Conservation (phyloP, 2,329 filamentous ascomycete species). For the Scedosporium aurantiacum region DNA sequence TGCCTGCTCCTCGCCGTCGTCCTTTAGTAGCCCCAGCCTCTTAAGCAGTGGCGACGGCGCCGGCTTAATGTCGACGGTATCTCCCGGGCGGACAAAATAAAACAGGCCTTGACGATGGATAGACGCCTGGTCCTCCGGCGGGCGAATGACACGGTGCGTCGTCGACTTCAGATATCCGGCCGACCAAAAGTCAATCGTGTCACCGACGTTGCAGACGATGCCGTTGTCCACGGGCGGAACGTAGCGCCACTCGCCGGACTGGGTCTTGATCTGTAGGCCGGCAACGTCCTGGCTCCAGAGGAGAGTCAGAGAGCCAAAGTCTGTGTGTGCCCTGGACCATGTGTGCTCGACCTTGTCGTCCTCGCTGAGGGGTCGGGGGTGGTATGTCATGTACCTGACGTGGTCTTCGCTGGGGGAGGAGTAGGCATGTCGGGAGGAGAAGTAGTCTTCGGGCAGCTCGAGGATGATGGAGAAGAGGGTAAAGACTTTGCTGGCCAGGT, state of each 20-base stretch:
- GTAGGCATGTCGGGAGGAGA: constrained; percentile 40
- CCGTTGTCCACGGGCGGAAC: constrained; percentile 30
- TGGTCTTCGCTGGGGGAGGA: constrained; percentile 40
- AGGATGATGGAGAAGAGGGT: constrained; percentile 33
- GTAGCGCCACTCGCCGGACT: constrained; percentile 29
- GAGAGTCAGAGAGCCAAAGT: constrained; percentile 40
- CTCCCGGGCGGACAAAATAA: constrained; percentile 25
- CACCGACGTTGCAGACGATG: constrained; percentile 31
- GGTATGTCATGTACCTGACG: constrained; percentile 45
- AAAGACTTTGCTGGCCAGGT: constrained; percentile 17
- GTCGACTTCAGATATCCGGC: constrained; percentile 22
- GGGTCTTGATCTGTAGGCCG: constrained; percentile 35
- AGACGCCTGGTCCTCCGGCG: constrained; percentile 22
- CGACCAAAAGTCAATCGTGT: constrained; percentile 20
- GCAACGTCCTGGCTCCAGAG: constrained; percentile 44
- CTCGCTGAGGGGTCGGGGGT: constrained; percentile 29
- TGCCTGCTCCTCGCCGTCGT: constrained; percentile 14
- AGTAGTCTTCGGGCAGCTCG: constrained; percentile 40
- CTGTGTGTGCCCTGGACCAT: constrained; percentile 30
- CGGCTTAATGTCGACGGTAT: constrained; percentile 18
- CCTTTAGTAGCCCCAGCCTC: constrained; percentile 15
- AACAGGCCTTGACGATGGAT: constrained; percentile 21
- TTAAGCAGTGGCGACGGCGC: constrained; percentile 18
- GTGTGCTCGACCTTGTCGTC: constrained; percentile 22
- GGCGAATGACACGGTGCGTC: constrained; percentile 22